Conservation (phyloP, 1,284 basidiomycete genomes). For the Papiliotrema laurentii region DNA sequence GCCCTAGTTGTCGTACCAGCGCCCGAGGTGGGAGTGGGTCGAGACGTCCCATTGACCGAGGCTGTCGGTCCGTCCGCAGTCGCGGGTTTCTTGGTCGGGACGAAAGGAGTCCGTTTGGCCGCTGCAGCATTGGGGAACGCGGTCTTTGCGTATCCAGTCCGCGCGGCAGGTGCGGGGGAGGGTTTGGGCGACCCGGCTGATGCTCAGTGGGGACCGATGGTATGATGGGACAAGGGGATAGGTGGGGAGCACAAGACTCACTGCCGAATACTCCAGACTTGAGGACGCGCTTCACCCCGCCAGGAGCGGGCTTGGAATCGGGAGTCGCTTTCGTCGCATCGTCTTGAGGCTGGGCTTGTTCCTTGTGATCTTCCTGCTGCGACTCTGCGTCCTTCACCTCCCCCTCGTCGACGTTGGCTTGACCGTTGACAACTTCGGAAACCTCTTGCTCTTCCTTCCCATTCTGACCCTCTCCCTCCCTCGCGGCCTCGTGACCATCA, state of each 20-base stretch:
- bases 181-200: not conserved
- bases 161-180: not conserved
- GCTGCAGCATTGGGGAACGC: not conserved
- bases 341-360: not conserved
- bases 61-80: slow-evolving; percentile 1
- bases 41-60: slow-evolving; percentile 1
- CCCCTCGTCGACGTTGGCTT: not conserved
- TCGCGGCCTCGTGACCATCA: not conserved
- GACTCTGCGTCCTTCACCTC: no score
- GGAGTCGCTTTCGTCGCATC: not conserved
- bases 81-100: slow-evolving; percentile 5
- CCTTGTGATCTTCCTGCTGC: no score
- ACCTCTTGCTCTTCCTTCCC: not conserved
- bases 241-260: slow-evolving; percentile 14
- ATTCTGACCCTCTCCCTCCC: not conserved
- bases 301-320: slow-evolving; percentile 9
- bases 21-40: not conserved
- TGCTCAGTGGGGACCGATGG: not conserved
- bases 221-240: not conserved
- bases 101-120: slow-evolving; percentile 7
- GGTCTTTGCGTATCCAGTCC: not conserved
- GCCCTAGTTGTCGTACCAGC: not conserved
- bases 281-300: slow-evolving; percentile 39
- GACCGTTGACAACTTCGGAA: not conserved
- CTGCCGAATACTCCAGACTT: slow-evolving; percentile 43